Conservation (phyloP, 306 rosid genomes). For the Prunus dulcis region DNA sequence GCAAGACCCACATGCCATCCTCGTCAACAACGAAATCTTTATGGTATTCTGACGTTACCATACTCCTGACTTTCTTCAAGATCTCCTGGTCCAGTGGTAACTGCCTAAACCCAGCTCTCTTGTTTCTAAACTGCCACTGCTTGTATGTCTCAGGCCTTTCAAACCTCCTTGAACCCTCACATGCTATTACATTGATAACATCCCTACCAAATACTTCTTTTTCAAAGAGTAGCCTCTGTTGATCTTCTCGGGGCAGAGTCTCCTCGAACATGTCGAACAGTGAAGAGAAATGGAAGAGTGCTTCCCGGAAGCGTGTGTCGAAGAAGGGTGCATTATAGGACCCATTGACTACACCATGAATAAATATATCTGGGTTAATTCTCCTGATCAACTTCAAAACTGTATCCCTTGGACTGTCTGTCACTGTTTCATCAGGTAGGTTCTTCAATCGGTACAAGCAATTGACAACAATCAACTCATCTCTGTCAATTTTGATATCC, state of each 20-base stretch:
- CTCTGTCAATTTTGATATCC: conserved; percentile 52
- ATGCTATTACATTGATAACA: conserved; percentile 68
- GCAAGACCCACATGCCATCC: conserved; percentile 74
- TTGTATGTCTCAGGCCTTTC: conserved; percentile 86
- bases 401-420: conserved; percentile 55
- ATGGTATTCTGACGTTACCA: conserved; percentile 58
- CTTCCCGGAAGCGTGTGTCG: conserved; percentile 61
- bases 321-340: conserved; percentile 75
- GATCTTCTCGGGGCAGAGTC: conserved; percentile 52
- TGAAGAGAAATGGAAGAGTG: conserved; percentile 70
- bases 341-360: conserved; percentile 73
- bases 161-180: conserved; percentile 71
- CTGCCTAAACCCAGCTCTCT: conserved; percentile 73
- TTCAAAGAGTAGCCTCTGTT: conserved; percentile 51
- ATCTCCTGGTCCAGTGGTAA: conserved; percentile 41
- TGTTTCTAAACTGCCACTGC: conserved; percentile 79
- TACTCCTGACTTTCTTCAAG: conserved; percentile 35
- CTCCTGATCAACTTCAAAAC: conserved; percentile 57
- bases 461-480: conserved; percentile 52
- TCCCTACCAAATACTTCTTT: conserved; percentile 59
- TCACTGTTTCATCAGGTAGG: conserved; percentile 57
- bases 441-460: conserved; percentile 60
- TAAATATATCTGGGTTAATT: conserved; percentile 63
- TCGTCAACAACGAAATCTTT: conserved; percentile 55
- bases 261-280: conserved; percentile 76